These are phyloP conservation scores for Glycyrrhiza uralensis DNA, from an alignment of 306 rosid genomes.

Conservation along the genomic window DNA sequence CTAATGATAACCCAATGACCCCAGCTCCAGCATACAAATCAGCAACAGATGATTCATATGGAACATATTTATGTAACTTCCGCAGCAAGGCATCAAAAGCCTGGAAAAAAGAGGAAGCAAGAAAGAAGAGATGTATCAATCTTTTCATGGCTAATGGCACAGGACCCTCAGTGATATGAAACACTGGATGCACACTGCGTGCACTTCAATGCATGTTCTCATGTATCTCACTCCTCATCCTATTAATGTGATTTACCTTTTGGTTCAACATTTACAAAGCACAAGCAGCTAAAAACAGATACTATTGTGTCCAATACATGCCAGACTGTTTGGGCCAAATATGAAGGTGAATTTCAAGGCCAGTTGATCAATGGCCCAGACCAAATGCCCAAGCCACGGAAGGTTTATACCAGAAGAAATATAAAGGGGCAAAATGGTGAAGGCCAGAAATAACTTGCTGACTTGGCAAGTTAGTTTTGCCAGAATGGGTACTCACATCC, in stretches of 20 bases:
- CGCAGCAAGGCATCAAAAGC: slow-evolving; percentile 84
- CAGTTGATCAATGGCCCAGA: not conserved
- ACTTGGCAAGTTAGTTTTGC: not conserved
- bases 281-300: not conserved
- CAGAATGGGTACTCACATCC: not conserved
- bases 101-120: slow-evolving; percentile 38
- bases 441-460: not conserved
- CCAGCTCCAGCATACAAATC: slow-evolving; percentile 99
- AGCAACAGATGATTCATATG: slow-evolving; percentile 77
- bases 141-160: not conserved
- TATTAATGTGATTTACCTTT: not conserved
- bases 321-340: not conserved
- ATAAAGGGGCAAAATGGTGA: not conserved
- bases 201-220: not conserved
- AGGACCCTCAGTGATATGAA: not conserved
- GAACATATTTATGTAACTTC: slow-evolving; percentile 86
- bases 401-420: not conserved
- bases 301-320: not conserved
- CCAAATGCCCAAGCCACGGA: not conserved
- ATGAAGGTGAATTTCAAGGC: not conserved
- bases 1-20: slow-evolving; percentile 88
- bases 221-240: not conserved
- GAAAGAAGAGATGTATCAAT: slow-evolving; percentile 11
- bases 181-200: not conserved
- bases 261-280: not conserved